Evolutionary conservation across 352 stramenopile species (phyloP).

Genomic region (Globisporangium radiosum): DNA sequence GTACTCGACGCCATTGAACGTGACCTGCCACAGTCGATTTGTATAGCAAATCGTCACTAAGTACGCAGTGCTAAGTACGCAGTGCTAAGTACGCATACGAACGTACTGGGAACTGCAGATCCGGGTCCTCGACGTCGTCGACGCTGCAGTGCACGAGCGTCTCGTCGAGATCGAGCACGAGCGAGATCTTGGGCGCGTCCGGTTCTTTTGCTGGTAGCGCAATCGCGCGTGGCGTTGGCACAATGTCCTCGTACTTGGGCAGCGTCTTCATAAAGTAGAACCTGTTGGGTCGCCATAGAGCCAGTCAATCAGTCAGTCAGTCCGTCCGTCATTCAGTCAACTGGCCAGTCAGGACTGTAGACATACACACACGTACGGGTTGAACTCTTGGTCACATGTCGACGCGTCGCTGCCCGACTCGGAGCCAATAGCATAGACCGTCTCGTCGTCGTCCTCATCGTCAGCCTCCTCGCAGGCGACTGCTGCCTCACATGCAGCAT

Average conservation of each 20-base stretch:
- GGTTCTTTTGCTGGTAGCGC: constrained; percentile 50
- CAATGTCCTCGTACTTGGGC: constrained; percentile 72
- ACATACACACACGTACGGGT: constrained; percentile 42
- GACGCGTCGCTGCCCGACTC: constrained; percentile 23
- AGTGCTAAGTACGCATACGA: no score
- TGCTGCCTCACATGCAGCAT: neutral
- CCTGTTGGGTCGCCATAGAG: constrained; percentile 18
- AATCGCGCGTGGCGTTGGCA: constrained; percentile 35
- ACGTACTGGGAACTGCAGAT: constrained; percentile 93
- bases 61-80: no score
- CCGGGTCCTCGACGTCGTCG: constrained; percentile 90
- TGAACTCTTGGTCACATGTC: constrained; percentile 57
- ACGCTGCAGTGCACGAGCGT: constrained; percentile 99
- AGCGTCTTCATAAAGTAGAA: constrained; percentile 87
- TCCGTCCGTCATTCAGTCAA: neutral
- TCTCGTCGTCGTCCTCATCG: constrained; percentile 18
- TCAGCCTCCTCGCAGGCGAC: constrained; percentile 13
- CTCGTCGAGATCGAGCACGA: constrained; percentile 97
- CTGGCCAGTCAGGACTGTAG: no score
- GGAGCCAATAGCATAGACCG: constrained; percentile 1
- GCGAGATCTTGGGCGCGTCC: constrained; percentile 59
- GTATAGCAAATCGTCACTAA: no score
- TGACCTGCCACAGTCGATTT: constrained; percentile 33
- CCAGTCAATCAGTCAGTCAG: neutral
- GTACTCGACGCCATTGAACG: constrained; percentile 95